Base-by-base conservation (phyloP, 2,329 filamentous ascomycete genomes). In the Ascosphaera apis region DNA sequence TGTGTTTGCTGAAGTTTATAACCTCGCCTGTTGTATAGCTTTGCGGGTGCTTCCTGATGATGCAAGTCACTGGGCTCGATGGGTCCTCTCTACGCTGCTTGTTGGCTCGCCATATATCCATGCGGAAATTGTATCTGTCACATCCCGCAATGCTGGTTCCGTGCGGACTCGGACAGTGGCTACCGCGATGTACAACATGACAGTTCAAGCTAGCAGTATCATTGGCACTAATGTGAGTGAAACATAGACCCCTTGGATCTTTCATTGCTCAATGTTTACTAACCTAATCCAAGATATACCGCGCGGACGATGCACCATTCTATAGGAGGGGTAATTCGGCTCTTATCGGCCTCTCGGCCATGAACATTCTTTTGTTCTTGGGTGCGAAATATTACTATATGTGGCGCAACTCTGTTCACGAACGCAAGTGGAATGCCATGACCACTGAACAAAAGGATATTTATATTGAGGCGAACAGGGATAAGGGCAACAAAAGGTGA, bases 91-190 rank as follows among this genome's bases (percentile, higher is more conserved):
- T 12, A 64, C 63, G 1, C 45, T 72, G 28, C 56, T 71, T 21
- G 57, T 66, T 8, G 65, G 66, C 2, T 62, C 64, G 39, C 68
- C 68, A 0, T 72, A 72, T 44, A 64, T 69, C 36, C 68, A 72
- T 43, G 66, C 68, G 2, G 58, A 69, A 12, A 3, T 71, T 19
- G 57, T 60, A 21, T 56, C 56, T 3, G 54, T 60, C 38, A 57
- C 55, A 3, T 60, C 56, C 4, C 45, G 57, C 15, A 60, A 60
- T 41, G 53, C 57, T 1, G 57, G 57, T 0, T 55, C 53, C 0
- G 57, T 60, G 13, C 45, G 55, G 6, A 60, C 57, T 3, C 41
- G 57, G 5, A 60, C 57, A 0, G 55, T 60, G 12, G 56, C 54
- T 3, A 55, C 49, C n/a, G 57, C 58, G 1, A 21, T 62, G 16